A percentile compares a stretch with the other conserved stretches of the same genome.
Evolutionary conservation across 2,329 filamentous ascomycete species (phyloP).

Genomic region (Exophiala mesophila): DNA sequence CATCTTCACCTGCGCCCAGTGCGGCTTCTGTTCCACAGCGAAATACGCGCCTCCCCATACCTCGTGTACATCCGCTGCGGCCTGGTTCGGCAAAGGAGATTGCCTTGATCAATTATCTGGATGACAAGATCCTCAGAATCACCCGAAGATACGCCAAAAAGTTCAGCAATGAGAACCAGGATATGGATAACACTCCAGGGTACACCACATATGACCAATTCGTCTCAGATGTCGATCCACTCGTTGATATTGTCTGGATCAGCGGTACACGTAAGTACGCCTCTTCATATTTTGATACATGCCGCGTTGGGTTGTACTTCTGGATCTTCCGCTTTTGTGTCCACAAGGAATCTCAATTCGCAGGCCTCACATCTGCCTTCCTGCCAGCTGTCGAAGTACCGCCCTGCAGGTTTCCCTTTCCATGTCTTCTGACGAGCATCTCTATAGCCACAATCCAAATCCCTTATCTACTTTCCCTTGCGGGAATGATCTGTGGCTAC

Average conservation of each 20-base stretch:
- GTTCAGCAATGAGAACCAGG: conserved; percentile 31
- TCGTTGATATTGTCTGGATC: conserved; percentile 80
- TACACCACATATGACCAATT: conserved; percentile 64
- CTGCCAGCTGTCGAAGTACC: no score
- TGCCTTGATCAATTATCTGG: conserved; percentile 53
- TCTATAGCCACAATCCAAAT: conserved; percentile 68
- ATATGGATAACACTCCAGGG: conserved; percentile 41
- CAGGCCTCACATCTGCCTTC: no score
- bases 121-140: conserved; percentile 48
- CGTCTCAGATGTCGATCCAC: conserved; percentile 65
- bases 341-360: neutral
- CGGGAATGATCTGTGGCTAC: conserved; percentile 66
- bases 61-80: conserved; percentile 49
- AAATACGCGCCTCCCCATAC: conserved; percentile 44
- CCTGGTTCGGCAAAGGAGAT: conserved; percentile 56
- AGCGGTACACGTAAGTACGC: conserved; percentile 70
- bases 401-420: no score
- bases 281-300: neutral
- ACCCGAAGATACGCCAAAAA: conserved; percentile 52
- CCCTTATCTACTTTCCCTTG: conserved; percentile 75
- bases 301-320: neutral
- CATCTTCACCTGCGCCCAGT: conserved; percentile 17
- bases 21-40: conserved; percentile 4
- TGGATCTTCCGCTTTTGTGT: neutral
- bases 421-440: conserved; percentile 11